Base-by-base conservation (phyloP, 345 rosid genomes). In the Stellera chamaejasme region DNA sequence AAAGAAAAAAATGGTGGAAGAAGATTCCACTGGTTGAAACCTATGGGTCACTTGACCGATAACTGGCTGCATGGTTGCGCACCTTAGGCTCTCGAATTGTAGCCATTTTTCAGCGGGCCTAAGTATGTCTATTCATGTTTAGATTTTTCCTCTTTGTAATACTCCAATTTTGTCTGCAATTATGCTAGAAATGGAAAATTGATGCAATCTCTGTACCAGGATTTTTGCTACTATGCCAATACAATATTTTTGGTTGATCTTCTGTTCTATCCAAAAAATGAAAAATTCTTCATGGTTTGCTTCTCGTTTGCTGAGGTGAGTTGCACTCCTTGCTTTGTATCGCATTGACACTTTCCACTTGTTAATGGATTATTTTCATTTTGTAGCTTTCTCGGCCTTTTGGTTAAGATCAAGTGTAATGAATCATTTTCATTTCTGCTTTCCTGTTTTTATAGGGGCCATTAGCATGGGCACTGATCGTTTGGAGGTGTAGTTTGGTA, bases 401-500 rank as follows among this genome's bases (percentile, higher is more conserved):
- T 19, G 23, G 23, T 19, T 19, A 19, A 19, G 23, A 19, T 19
- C 23, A 19, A 19, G 23, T 19, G 23, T 19, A 0, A 50, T 42
- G 61, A 19, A 51, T 54, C 32, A 6, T 32, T 16, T 69, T 42
- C 32, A 50, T 50, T 52, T 62, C 28, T 61, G 36, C 14, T 60
- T 11, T 14, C 13, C 27, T 65, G 9, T 63, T 16, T 32, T 50
- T 72, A 55, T 47, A 92, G 98, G 98, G 98, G 56, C 98, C 98
- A 13, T 68, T 92, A 66, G 98, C 93, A 7, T 92, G 96, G 98
- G 98, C 98, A 12, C 62, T 92, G 53, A 86, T 92, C 55, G 88
- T 92, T 43, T 92, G 98, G 98, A 88, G 96, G 55, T 88, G 96
- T 64, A 92, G 98, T 72, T 71, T 92, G 84, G 98, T 92, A 68